Evolutionary conservation across 495 filamentous ascomycete genomes (phyloP), one percentile per base, ranked within the genome.

Genomic region (Penicillium roqueforti): DNA sequence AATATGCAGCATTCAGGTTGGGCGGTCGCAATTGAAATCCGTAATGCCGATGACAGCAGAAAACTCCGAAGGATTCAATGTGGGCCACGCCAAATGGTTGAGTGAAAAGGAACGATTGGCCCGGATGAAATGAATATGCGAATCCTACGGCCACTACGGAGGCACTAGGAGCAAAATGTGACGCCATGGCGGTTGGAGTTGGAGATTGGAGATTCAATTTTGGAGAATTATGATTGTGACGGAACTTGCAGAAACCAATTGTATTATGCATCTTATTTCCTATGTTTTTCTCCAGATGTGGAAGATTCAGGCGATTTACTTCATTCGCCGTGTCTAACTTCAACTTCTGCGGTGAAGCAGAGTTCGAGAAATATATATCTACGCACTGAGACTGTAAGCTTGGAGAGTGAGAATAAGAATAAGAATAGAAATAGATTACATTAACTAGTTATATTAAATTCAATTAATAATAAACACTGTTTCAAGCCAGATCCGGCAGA

Each of bases 1-100:
- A 25, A 28, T 10, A 32, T 57, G 51, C 56, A 50, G 55, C 46
- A 53, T 41, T 43, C 26, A 51, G 28, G 18, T 42, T 11, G 51
- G 42, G 13, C 51, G 14, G 63, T 37, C 56, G 23, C 37, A 29
- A 59, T 59, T 51, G 34, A 47, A 64, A 66, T 59, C 1, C 26
- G 14, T 19, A 23, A 43, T 23, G 16, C 42, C 34, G 31, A 47
- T 22, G n/a, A 18, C 29, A 23, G 26, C 26, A 23, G 23, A 42
- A 51, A 32, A 25, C 14, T 31, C 18, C 26, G 49, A 32, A 10
- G n/a, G 20, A 25, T 32, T 10, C 39, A 16, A 25, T 14, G 19
- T 13, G 32, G 32, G 32, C n/a, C 32, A 36, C 8, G n/a, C 14
- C n/a, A 6, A 36, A 16, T n/a, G 16, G 6, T 18, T 36, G 9